These are phyloP conservation scores for Beauveria australis DNA, from an alignment of 2,329 filamentous ascomycete genomes.

Conservation along the genomic window DNA sequence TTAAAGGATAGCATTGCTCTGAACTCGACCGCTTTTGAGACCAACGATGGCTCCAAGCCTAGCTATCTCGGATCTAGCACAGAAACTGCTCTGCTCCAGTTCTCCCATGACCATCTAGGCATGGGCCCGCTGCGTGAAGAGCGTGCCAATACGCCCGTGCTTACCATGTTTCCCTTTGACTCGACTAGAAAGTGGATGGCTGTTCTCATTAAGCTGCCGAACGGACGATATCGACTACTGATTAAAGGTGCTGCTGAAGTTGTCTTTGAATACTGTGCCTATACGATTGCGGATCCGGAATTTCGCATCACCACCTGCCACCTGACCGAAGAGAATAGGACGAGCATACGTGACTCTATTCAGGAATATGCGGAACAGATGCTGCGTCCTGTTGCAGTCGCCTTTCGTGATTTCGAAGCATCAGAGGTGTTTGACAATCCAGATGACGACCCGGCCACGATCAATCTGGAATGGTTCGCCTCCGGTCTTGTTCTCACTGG, in stretches of 20 bases:
- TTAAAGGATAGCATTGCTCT: slow-evolving; percentile 34
- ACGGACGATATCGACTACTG: slow-evolving; percentile 40
- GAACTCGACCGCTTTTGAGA: slow-evolving; percentile 48
- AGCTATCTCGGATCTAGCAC: slow-evolving; percentile 47
- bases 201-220: slow-evolving; percentile 38
- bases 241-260: slow-evolving; percentile 53
- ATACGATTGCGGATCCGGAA: slow-evolving; percentile 36
- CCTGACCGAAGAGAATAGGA: slow-evolving; percentile 24
- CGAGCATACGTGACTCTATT: slow-evolving; percentile 26
- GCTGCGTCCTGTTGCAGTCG: slow-evolving; percentile 56
- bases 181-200: slow-evolving; percentile 50
- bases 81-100: slow-evolving; percentile 43
- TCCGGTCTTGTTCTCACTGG: slow-evolving; percentile 31
- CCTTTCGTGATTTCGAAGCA: slow-evolving; percentile 57
- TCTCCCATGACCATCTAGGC: slow-evolving; percentile 41
- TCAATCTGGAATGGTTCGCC: slow-evolving; percentile 29
- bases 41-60: slow-evolving; percentile 26
- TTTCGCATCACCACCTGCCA: slow-evolving; percentile 20
- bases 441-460: slow-evolving; percentile 25
- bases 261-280: slow-evolving; percentile 37
- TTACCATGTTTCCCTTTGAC: slow-evolving; percentile 46
- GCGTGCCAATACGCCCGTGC: slow-evolving; percentile 35
- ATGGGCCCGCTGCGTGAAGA: slow-evolving; percentile 38
- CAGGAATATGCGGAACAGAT: slow-evolving; percentile 55
- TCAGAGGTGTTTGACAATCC: slow-evolving; percentile 14